Evolutionary conservation across 257 asterid species (phyloP).

Genomic region (Primulina tabacum): DNA sequence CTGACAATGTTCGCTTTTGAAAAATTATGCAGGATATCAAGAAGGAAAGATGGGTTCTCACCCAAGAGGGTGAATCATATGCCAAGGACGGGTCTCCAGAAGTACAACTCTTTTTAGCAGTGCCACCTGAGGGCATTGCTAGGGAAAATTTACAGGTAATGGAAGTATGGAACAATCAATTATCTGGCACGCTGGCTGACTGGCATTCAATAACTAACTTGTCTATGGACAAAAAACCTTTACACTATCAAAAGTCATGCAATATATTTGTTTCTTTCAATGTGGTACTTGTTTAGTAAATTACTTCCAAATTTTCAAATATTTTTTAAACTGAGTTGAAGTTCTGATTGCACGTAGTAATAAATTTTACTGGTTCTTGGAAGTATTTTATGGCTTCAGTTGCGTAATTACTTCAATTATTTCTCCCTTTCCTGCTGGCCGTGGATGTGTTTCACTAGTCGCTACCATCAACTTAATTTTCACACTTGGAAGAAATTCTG

Average conservation of each 20-base stretch:
- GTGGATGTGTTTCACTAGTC: background rate
- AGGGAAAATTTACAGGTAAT: slow-evolving; percentile 77
- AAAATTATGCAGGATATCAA: slow-evolving; percentile 65
- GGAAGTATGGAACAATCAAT: slow-evolving; percentile 5
- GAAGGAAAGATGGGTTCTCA: slow-evolving; percentile 79
- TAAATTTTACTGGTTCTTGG: background rate
- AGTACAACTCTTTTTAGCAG: slow-evolving; percentile 64
- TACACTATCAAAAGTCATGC: background rate
- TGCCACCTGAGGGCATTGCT: slow-evolving; percentile 73
- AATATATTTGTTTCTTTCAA: background rate
- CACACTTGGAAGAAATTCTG: background rate
- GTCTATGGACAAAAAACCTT: background rate
- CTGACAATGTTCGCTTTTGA: slow-evolving; percentile 5
- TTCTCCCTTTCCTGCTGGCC: background rate
- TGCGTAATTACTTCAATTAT: background rate
- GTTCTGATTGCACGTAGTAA: background rate
- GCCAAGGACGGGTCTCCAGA: slow-evolving; percentile 83
- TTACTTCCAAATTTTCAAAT: background rate
- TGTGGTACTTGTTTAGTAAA: slow-evolving; percentile 3
- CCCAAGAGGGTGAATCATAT: slow-evolving; percentile 72
- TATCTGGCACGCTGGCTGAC: background rate
- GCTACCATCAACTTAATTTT: background rate
- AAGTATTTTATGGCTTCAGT: background rate
- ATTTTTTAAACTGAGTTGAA: slow-evolving; percentile 4
- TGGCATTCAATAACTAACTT: slow-evolving; percentile 4